Base-by-base conservation (phyloP, 768 basidiomycete species). In the Lenzites betulinus region DNA sequence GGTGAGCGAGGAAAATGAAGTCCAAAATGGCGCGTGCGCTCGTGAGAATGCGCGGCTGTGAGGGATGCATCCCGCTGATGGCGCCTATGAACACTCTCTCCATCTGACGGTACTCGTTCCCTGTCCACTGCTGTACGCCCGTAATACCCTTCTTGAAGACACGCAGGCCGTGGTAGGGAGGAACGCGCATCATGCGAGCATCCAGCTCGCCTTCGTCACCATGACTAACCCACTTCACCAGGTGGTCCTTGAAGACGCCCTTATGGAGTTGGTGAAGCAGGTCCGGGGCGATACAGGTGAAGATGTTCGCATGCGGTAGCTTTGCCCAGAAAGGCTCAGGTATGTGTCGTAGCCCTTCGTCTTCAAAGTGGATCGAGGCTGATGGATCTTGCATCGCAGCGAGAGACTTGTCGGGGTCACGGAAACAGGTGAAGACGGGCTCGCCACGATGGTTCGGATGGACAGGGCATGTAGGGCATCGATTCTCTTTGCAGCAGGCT, bases 201-300 rank as follows among this genome's bases (percentile, higher is more conserved):
- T 83, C 80, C 39, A 82, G 64, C 54, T 78, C 78, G 3, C 66
- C 56, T 7, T 55, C 38, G 13, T 18, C 4, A 4, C 15, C 39
- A 22, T 51, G 1, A 64, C 51, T 50, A 1, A 48, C 54, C 51
- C 75, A 76, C 2, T 54, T 68, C 0, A 75, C 68, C 7, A 78
- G 53, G 51, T 81, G 79, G 50, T 78, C 78, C 38, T 15, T 39
- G 70, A 81, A 78, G 3, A 80, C 55, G 0, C 81, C 81, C 63
- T 82, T 78, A 65, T 81, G 74, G 0, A 83, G 68, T 62, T 81
- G 79, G 58, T 83, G 81, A 16, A 82, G 75, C n/a, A 81, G 41
- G 69, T 80, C 69, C 15, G 76, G 73, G 1, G 75, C 77, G 38
- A 83, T 63, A 26, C 60, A 71, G 0, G 25, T 0, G 63, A 76